Percentiles rank a stretch among this genome's conserved stretches.
These are phyloP conservation scores for Beauveria pseudobassiana DNA, from an alignment of 2,329 filamentous ascomycete species.

Conservation along the genomic window DNA sequence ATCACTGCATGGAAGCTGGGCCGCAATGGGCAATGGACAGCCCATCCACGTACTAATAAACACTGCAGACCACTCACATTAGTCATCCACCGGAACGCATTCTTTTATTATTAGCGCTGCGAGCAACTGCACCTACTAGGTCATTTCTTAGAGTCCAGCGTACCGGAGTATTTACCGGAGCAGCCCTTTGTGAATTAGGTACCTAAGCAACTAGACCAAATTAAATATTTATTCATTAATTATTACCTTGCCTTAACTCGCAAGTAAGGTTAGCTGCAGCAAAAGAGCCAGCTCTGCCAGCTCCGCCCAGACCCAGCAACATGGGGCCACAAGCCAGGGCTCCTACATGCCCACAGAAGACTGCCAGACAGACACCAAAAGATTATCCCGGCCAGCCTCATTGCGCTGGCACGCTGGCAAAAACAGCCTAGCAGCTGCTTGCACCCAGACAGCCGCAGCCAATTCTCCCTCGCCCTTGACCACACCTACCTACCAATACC, in stretches of 20 bases:
- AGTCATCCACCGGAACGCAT: too few relatives aligned
- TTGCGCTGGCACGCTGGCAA: background rate
- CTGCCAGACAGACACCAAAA: background rate
- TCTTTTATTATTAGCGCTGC: background rate
- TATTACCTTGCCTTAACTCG: too few relatives aligned
- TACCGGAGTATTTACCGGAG: background rate
- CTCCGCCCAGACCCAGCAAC: background rate
- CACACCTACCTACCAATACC: background rate
- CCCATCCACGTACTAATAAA: background rate
- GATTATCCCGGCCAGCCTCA: constrained; percentile 6
- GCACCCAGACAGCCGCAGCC: background rate
- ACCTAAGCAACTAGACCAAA: too few relatives aligned
- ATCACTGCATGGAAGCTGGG: background rate
- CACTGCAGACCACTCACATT: too few relatives aligned
- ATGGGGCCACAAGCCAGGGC: background rate
- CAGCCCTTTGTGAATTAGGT: background rate
- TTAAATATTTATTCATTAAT: too few relatives aligned
- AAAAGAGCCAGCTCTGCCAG: background rate
- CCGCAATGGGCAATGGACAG: background rate
- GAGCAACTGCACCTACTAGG: background rate
- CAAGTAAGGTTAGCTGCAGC: too few relatives aligned
- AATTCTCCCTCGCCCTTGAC: background rate
- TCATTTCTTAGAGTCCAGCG: background rate
- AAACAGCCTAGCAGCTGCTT: too few relatives aligned
- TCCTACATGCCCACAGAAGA: background rate